Percentiles rank a stretch among this genome's conserved stretches.
Conservation (phyloP, 169 alveolate genomes). For the Perkinsus olseni region DNA sequence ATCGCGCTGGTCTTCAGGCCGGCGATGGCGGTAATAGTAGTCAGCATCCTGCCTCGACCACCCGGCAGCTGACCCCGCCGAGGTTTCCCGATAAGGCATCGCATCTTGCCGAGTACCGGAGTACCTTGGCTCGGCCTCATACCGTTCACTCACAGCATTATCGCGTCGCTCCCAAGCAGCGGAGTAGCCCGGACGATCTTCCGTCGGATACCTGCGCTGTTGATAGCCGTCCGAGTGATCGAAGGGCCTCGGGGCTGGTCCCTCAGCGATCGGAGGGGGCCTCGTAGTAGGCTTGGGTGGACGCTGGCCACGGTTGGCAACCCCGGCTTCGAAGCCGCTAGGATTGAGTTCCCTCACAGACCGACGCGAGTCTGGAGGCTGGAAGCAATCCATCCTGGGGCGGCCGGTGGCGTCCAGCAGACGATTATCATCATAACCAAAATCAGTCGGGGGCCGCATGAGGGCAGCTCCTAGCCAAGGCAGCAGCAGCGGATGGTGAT, state of each 20-base stretch:
- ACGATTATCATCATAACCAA: background rate
- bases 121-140: background rate
- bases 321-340: background rate
- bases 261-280: background rate
- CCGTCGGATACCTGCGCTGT: background rate
- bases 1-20: background rate
- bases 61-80: background rate
- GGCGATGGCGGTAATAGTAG: background rate
- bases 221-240: background rate
- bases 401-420: background rate
- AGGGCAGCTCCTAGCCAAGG: background rate
- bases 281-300: background rate
- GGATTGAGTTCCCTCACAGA: background rate
- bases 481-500: too few relatives aligned
- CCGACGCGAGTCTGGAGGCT: background rate
- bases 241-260: background rate
- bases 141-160: background rate
- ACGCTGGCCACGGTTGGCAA: background rate
- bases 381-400: background rate
- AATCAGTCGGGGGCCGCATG: background rate
- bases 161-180: background rate
- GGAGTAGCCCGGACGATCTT: background rate
- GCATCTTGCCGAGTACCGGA: background rate
- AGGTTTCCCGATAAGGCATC: background rate
- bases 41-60: background rate